Percentiles rank a stretch among this genome's conserved stretches.
Conservation (phyloP, 1,284 basidiomycete genomes). For the Apiotrichum mycotoxinovorans region DNA sequence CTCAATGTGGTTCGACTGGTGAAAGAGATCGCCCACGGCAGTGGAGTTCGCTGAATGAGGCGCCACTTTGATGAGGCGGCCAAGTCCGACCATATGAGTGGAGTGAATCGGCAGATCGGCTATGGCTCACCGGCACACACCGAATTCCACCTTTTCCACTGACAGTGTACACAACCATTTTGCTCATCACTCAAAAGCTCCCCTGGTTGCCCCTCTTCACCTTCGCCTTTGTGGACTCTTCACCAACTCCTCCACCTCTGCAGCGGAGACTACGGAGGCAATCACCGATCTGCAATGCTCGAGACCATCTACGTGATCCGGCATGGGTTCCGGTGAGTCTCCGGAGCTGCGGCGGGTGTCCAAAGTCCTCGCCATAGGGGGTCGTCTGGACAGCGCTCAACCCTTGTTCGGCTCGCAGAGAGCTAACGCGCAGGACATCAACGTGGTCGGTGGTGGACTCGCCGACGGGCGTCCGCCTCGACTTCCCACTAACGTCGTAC, state of each 20-base stretch:
- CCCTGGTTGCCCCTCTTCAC: too few species aligned
- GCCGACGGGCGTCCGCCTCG: not conserved
- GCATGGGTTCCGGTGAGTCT: constrained; percentile 50
- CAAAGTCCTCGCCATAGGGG: not conserved
- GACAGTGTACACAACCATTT: not conserved
- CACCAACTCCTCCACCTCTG: not conserved
- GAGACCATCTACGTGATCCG: constrained; percentile 54
- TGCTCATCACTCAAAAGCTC: too few species aligned
- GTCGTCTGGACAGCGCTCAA: not conserved
- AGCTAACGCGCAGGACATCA: not conserved
- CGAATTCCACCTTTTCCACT: not conserved
- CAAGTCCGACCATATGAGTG: not conserved
- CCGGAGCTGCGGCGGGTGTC: too few species aligned
- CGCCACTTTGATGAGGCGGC: too few species aligned
- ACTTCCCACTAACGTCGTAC: constrained; percentile 24
- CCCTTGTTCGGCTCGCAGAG: not conserved
- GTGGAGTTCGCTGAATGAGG: too few species aligned
- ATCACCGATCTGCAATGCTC: constrained; percentile 36
- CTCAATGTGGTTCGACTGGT: too few species aligned
- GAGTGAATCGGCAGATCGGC: not conserved
- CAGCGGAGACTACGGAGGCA: not conserved
- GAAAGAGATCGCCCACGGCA: too few species aligned
- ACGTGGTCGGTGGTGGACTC: not conserved
- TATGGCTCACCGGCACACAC: not conserved
- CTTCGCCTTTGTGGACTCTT: not conserved